phyloP scores from a whole-genome alignment of 495 filamentous ascomycete species.

The Aspergillus diversus region DNA sequence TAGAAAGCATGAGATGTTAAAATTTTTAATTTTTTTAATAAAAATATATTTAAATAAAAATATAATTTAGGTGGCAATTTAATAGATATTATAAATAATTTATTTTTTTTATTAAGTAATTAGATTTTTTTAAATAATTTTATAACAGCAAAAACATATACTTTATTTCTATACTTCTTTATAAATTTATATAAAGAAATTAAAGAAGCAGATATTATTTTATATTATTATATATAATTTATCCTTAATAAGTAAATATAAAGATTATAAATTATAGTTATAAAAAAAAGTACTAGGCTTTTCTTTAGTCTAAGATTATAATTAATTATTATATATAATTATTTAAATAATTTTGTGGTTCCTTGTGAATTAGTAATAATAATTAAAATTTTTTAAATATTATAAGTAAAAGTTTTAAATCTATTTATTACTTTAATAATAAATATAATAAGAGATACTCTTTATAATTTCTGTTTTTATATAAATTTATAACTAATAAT shows the following conservation, averaged over 20 bases:
- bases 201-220: neutral
- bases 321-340: conserved; percentile 3
- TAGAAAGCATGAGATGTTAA: too few relatives aligned
- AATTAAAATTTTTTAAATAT: too few relatives aligned
- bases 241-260: neutral
- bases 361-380: too few relatives aligned
- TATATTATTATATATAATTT: conserved; percentile 4
- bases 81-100: too few relatives aligned
- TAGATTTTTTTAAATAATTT: neutral
- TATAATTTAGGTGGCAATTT: too few relatives aligned
- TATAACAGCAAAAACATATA: neutral
- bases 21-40: neutral
- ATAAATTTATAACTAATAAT: too few relatives aligned
- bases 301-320: neutral
- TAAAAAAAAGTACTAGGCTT: conserved; percentile 1
- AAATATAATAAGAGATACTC: conserved; percentile 3
- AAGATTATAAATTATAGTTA: neutral
- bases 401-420: too few relatives aligned
- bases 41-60: neutral
- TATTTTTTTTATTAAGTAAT: neutral
- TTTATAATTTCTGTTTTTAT: conserved; percentile 14
- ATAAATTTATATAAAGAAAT: neutral
- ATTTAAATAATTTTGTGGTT: too few relatives aligned
- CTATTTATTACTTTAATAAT: neutral
- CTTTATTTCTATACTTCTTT: neutral